phyloP scores from a whole-genome alignment of 345 rosid genomes.

The Leavenworthia alabamica region DNA sequence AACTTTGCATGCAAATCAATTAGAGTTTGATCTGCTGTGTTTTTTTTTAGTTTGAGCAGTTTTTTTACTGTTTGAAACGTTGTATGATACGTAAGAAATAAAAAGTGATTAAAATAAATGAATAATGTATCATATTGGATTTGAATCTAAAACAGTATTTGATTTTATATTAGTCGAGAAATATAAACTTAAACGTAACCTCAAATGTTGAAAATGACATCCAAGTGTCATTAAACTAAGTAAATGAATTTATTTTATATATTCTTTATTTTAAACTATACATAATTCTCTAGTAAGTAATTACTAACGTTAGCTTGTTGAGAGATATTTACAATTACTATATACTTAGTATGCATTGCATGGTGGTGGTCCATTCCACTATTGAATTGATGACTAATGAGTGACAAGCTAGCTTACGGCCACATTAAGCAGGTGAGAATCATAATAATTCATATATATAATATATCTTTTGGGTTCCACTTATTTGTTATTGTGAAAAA shows the following conservation, averaged over 20 bases:
- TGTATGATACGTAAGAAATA: not conserved
- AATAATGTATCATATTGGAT: not conserved
- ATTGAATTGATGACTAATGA: not conserved
- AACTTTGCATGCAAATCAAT: conserved; percentile 15
- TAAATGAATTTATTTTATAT: too few relatives aligned
- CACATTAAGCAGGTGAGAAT: conserved; percentile 5
- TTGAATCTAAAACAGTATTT: not conserved
- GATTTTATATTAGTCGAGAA: not conserved
- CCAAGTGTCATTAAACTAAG: not conserved
- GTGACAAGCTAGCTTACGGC: not conserved
- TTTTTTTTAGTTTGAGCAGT: not conserved
- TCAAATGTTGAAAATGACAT: not conserved
- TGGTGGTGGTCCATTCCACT: not conserved
- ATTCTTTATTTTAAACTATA: not conserved
- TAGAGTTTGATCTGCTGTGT: not conserved
- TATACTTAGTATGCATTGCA: not conserved
- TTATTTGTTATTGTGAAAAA: too few relatives aligned
- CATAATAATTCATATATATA: not conserved
- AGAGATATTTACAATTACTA: not conserved
- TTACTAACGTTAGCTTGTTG: not conserved
- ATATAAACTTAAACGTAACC: not conserved
- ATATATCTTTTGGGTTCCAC: conserved; percentile 4
- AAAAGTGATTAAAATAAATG: not conserved
- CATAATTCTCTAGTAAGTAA: not conserved
- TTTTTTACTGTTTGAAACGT: not conserved